These are phyloP conservation scores for Bidens hawaiensis DNA, from an alignment of 140 eudicot species.

Conservation along the genomic window DNA sequence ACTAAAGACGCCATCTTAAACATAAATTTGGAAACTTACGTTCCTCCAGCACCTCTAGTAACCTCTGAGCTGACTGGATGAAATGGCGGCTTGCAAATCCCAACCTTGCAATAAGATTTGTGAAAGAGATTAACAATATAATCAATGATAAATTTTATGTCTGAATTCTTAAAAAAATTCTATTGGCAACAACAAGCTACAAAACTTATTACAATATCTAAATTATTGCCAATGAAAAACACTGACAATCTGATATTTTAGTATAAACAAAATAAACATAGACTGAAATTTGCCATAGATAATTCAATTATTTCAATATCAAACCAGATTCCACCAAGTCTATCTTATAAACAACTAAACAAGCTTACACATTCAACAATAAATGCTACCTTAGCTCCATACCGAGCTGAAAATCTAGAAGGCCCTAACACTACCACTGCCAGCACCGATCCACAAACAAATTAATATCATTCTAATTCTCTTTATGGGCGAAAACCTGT, in stretches of 20 bases:
- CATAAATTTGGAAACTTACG: slow-evolving; percentile 48
- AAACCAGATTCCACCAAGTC: not conserved
- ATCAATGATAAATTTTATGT: not conserved
- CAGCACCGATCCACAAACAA: slow-evolving; percentile 96
- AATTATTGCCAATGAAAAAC: not conserved
- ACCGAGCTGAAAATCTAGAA: slow-evolving; percentile 78
- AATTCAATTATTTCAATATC: not conserved
- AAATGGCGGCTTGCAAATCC: slow-evolving; percentile 96
- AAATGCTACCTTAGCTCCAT: slow-evolving; percentile 78
- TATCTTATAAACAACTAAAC: not conserved
- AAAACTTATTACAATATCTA: not conserved
- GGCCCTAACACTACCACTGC: slow-evolving; percentile 98
- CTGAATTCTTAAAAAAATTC: not conserved
- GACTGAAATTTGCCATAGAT: not conserved
- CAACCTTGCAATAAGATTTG: slow-evolving; percentile 47
- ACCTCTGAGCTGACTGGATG: no score
- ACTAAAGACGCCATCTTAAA: not conserved
- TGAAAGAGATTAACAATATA: not conserved
- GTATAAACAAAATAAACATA: not conserved
- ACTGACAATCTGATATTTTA: not conserved
- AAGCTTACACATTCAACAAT: not conserved
- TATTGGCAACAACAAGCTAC: not conserved
- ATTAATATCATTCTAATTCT: slow-evolving; percentile 66
- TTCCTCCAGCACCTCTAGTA: no score
- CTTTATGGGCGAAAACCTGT: no score